Base-by-base conservation (phyloP, 768 basidiomycete genomes). In the Candolleomyces eurysporus region DNA sequence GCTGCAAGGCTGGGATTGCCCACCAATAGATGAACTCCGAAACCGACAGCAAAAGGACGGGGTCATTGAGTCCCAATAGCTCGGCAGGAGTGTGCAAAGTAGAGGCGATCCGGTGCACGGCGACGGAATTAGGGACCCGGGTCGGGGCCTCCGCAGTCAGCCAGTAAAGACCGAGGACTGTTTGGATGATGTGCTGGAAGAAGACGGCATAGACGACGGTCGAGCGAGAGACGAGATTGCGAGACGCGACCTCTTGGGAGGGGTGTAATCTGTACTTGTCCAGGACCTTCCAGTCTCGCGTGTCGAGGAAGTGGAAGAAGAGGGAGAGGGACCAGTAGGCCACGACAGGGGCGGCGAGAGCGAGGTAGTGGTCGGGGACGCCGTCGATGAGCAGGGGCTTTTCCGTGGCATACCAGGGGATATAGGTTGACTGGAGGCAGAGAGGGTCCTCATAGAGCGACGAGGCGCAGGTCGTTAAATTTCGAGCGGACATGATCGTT, bases 11-110 rank as follows among this genome's bases (percentile, higher is more conserved):
- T 0, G 97, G 97, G 4, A 95, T 86, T 5, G 79, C 87, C 94
- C 95, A 99, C 96, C 96, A 99, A 72, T 98, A 99, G 17, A 87
- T 65, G 70, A 82, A 83, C 70, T 89, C 83, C 16, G 88, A 80
- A 16, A 79, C 48, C 19, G 68, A 66, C 13, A 86, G 66, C 19
- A 79, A 65, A 7, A 72, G 32, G 26, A 16, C 17, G 30, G 45
- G 46, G 30, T 57, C 53, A 6, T 26, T 31, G 6, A 48, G 10
- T 6, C 60, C 60, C 19, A 61, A n/a, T 6, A 50, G 17, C 9
- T 57, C 74, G 2, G 80, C 65, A 0, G 78, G 67, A 55, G 75
- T 72, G 19, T 74, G 78, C 21, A 88, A 72, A 63, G 67, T 75
- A 61, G 61, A 69, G 48, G 71, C 76, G 59, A 83, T 72, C 19